A percentile compares a stretch with the other conserved stretches of the same genome.
These are phyloP conservation scores for Agastache rugosa DNA, from an alignment of 257 asterid genomes.

Conservation along the genomic window DNA sequence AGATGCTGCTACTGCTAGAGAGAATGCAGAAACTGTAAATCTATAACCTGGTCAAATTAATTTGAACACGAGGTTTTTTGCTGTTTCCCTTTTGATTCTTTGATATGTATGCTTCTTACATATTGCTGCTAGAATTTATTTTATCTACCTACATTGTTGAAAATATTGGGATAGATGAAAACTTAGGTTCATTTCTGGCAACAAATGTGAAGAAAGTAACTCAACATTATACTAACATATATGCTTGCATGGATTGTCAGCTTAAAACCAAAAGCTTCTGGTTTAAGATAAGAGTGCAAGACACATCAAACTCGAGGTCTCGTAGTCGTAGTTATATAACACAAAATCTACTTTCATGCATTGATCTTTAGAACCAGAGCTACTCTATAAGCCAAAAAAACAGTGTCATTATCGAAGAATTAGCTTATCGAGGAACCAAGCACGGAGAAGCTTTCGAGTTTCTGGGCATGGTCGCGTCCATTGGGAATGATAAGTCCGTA, in stretches of 20 bases:
- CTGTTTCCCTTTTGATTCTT: neutral
- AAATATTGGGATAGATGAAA: neutral
- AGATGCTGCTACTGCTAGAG: neutral
- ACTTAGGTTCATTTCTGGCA: neutral
- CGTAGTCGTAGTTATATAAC: neutral
- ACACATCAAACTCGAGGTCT: neutral
- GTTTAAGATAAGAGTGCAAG: neutral
- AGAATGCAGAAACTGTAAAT: conserved; percentile 31
- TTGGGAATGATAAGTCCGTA: conserved; percentile 82
- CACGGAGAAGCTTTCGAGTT: conserved; percentile 45
- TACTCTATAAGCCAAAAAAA: neutral
- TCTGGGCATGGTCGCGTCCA: conserved; percentile 54
- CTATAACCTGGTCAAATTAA: conserved; percentile 8
- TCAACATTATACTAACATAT: neutral
- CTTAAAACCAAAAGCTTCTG: neutral
- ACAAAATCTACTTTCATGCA: neutral
- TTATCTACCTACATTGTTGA: neutral
- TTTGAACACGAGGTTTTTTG: conserved; percentile 5
- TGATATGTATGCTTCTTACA: neutral
- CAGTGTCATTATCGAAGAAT: neutral
- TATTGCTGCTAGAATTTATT: neutral
- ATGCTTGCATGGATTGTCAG: neutral
- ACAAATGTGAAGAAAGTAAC: conserved; percentile 3
- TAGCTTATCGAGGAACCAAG: conserved; percentile 38
- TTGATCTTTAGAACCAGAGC: neutral